A percentile compares a stretch with the other conserved stretches of the same genome.
Conservation (phyloP, 495 filamentous ascomycete species). For the Trichoderma gamsii region DNA sequence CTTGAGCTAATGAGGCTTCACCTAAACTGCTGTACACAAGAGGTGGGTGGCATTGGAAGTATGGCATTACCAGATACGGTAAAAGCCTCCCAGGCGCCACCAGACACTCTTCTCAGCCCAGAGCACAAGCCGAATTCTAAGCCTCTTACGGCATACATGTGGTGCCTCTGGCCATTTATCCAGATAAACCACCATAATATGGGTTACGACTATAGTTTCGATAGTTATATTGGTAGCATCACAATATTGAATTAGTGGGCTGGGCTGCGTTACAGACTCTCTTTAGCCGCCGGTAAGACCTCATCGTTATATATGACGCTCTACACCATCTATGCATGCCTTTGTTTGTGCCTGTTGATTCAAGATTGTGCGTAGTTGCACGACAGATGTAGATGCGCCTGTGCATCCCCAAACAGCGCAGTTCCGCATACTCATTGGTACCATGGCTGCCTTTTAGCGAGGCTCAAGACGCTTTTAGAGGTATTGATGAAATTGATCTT, state of each 20-base stretch:
- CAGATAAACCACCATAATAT: not conserved
- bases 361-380: not conserved
- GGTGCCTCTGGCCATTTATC: not conserved
- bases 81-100: not conserved
- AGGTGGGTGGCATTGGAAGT: not conserved
- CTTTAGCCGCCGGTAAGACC: not conserved
- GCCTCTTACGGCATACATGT: not conserved
- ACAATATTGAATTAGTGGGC: not conserved
- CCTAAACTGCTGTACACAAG: not conserved
- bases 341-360: not conserved
- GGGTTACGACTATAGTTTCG: not conserved
- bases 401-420: conserved; percentile 1
- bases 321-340: not conserved
- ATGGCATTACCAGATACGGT: not conserved
- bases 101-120: not conserved
- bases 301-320: not conserved
- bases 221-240: not conserved
- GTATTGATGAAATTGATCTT: not conserved
- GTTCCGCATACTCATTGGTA: not conserved
- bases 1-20: not conserved
- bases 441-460: not conserved
- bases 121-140: not conserved
- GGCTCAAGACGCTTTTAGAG: not conserved
- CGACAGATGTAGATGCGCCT: not conserved
- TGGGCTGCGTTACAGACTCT: not conserved